Evolutionary conservation across 495 filamentous ascomycete genomes (phyloP).

Genomic region (Penicillium turbatum): DNA sequence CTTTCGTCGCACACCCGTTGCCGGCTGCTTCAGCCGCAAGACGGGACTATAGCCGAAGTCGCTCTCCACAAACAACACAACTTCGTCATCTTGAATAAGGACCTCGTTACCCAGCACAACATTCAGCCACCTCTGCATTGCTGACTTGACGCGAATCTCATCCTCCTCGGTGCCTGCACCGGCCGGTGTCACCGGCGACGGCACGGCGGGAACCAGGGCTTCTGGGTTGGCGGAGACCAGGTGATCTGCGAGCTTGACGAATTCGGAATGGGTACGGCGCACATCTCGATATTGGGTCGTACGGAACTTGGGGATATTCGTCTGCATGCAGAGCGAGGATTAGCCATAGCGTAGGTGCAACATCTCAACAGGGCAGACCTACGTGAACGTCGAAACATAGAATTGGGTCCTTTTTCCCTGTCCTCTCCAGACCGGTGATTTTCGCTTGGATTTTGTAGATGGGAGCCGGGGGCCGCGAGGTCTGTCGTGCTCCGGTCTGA

Average conservation of each 20-base stretch:
- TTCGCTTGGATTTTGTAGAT: constrained; percentile 88
- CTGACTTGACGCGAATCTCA: constrained; percentile 78
- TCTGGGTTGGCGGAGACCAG: constrained; percentile 94
- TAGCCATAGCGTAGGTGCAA: constrained; percentile 4
- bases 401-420: constrained; percentile 91
- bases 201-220: constrained; percentile 94
- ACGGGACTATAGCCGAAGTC: constrained; percentile 98
- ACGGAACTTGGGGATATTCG: constrained; percentile 94
- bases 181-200: constrained; percentile 83
- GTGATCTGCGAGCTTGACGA: constrained; percentile 90
- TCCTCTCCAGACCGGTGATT: constrained; percentile 87
- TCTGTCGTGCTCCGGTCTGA: constrained; percentile 42
- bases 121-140: constrained; percentile 94
- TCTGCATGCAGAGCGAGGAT: constrained; percentile 48
- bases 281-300: constrained; percentile 98
- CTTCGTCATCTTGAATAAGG: constrained; percentile 90
- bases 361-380: constrained; percentile 30
- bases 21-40: constrained; percentile 91
- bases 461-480: constrained; percentile 46
- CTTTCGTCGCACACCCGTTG: constrained; percentile 90
- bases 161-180: constrained; percentile 97
- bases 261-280: constrained; percentile 90
- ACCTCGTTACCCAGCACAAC: constrained; percentile 87
- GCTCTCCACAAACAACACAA: constrained; percentile 94
- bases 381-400: constrained; percentile 97